Base-by-base conservation (phyloP, 108 stramenopile genomes). In the Hondaea fermentalgiana region DNA sequence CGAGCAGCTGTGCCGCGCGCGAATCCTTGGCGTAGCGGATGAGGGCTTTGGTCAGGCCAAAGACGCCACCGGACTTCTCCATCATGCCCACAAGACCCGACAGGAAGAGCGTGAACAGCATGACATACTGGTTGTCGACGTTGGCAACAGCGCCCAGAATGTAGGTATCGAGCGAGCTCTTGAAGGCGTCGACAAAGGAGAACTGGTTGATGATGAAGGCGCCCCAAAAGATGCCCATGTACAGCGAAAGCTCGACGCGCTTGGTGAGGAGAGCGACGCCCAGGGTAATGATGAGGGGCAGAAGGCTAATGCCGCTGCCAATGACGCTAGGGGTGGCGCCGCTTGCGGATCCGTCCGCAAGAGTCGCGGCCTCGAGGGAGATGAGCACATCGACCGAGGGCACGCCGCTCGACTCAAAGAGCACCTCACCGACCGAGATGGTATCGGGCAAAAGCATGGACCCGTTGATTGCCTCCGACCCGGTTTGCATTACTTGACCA, bases 81-180 rank as follows among this genome's bases (percentile, higher is more conserved):
- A 94, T 90, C 72, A 94, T 87, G 19, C 93, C 93, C 14, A 93
- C 94, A 4, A 95, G 72, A 64, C 92, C 93, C 5, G 92, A 87
- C 87, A 95, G 92, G 57, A 93, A 91, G 69, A 93, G 72, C 64
- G 90, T 92, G 72, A 95, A 95, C 44, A 93, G 87, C 55, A 90
- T 89, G 89, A 94, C 90, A 44, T 55, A 93, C 23, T 60, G 43
- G 44, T 88, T 21, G 45, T 88, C 88, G 43, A 28, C 58, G 83
- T 87, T 64, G 19, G 91, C 72, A 28, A 93, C 88, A 28, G 93
- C 90, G 25, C 25, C 17, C 25, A 69, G 64, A 17, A 69, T 69
- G 17, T 69, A 69, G 64, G 64, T 69, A 21, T 92, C 64, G 42
- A 95, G 91, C 89, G 93, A 92, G 51, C 76, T 60, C 57, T 91